Base-by-base conservation (phyloP, 2,329 filamentous ascomycete genomes). In the Aspergillus flavus region DNA sequence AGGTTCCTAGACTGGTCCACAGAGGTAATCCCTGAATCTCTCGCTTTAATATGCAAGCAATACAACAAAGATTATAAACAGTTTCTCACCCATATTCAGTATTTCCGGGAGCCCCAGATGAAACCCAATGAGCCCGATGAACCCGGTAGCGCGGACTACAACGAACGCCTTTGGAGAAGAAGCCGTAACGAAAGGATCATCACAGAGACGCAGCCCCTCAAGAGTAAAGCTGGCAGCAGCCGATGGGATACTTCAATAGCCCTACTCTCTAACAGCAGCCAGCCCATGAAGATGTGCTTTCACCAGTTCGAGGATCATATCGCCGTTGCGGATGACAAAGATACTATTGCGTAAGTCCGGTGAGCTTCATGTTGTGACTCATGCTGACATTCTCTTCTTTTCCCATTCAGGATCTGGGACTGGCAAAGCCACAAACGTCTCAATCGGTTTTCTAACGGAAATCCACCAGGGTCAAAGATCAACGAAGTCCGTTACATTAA, bases 81-180 rank as follows among this genome's bases (percentile, higher is more conserved):
- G 58, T 61, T 73, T 71, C 72, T 78, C 43, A 78, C 73, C 52
- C 32, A 66, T 71, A 28, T 62, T 46, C 65, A 89, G 77, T 98
- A 99, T 76, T 99, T 98, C 84, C 92, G 94, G 34, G 94, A 98
- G 77, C 95, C 95, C 36, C 95, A 99, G 78, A 98, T 99, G 95
- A 96, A 95, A 75, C 90, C 93, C 3, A 94, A 91, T 62, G 95
- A 99, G 76, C 92, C 94, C 28, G 95, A 99, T 71, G 95, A 99
- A 74, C 95, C 95, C 16, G 95, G 95, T 39, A 97, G 93, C 73
- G 92, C 92, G 19, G 94, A 98, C 76, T 99, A 98, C 79, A 99
- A 99, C 71, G 91, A 95, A 74, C 89, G 95, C 19, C 83, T 99
- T 2, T 99, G 95, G 95, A 86, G 94, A 66, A 87, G 95, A 65